phyloP scores from a whole-genome alignment of 176 grass and related monocot genomes.

The Lolium perenne region DNA sequence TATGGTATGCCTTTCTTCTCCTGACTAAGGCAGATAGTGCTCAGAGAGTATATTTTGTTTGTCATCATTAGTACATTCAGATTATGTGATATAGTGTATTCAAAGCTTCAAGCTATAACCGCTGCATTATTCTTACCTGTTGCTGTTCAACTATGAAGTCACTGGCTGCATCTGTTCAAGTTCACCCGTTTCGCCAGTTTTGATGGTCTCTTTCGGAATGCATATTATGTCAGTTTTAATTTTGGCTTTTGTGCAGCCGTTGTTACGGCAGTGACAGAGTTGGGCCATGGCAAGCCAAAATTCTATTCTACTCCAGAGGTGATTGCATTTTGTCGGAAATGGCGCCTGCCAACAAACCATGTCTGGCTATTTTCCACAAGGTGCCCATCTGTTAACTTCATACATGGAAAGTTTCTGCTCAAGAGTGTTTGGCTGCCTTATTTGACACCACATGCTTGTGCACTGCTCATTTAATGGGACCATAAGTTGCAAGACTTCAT shows the following conservation, averaged over 20 bases:
- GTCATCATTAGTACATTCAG: background rate
- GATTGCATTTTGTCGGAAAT: constrained; percentile 88
- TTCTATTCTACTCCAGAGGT: constrained; percentile 95
- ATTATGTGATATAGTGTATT: constrained; percentile 23
- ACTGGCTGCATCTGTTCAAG: background rate
- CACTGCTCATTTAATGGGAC: background rate
- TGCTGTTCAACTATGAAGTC: constrained; percentile 1
- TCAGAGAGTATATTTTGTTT: constrained; percentile 25
- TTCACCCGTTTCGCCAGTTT: constrained; percentile 12
- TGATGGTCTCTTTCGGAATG: constrained; percentile 29
- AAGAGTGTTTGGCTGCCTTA: background rate
- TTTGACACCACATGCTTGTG: constrained; percentile 15
- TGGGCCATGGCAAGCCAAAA: constrained; percentile 87
- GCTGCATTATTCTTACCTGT: constrained; percentile 4
- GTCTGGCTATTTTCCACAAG: constrained; percentile 97
- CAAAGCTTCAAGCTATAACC: background rate
- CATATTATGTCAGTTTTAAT: constrained; percentile 28
- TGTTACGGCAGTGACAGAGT: constrained; percentile 83
- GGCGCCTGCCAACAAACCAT: constrained; percentile 91
- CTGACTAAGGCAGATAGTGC: constrained; percentile 1
- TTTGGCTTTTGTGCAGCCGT: constrained; percentile 60
- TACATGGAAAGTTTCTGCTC: background rate
- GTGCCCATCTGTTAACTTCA: constrained; percentile 51
- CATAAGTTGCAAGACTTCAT: constrained; percentile 18
- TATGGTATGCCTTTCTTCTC: constrained; percentile 67